A percentile compares a stretch with the other conserved stretches of the same genome.
Evolutionary conservation across 2,329 filamentous ascomycete genomes (phyloP).

Genomic region (Phialocephala sp.): DNA sequence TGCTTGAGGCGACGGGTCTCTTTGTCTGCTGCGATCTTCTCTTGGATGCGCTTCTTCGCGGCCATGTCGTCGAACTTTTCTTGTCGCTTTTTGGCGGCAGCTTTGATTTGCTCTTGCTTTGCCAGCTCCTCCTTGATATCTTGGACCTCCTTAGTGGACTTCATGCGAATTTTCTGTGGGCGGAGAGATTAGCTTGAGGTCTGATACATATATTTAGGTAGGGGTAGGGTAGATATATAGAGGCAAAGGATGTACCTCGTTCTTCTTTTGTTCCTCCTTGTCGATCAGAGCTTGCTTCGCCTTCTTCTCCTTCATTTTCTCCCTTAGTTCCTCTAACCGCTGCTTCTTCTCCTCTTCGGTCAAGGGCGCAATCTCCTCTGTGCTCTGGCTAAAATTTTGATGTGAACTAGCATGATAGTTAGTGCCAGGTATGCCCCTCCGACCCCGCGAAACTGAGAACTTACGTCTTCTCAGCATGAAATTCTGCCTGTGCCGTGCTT

Average conservation of each 20-base stretch:
- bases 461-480: constrained; percentile 86
- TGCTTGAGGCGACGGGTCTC: constrained; percentile 84
- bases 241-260: constrained; percentile 64
- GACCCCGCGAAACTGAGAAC: neutral
- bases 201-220: neutral
- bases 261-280: constrained; percentile 81
- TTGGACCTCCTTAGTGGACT: constrained; percentile 87
- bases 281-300: constrained; percentile 72
- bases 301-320: constrained; percentile 74
- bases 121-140: constrained; percentile 88
- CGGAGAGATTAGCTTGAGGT: constrained; percentile 6
- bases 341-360: constrained; percentile 90
- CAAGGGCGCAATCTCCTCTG: constrained; percentile 87
- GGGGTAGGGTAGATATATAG: constrained; percentile 17
- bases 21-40: constrained; percentile 94
- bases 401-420: constrained; percentile 65
- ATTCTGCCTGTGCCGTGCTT: constrained; percentile 80
- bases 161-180: constrained; percentile 71
- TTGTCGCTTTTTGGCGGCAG: constrained; percentile 81
- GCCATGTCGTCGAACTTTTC: constrained; percentile 88
- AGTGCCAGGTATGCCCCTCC: constrained; percentile 21
- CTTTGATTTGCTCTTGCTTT: constrained; percentile 90
- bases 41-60: constrained; percentile 87
- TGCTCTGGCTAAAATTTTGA: constrained; percentile 89
- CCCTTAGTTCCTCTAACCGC: constrained; percentile 76